Conservation (phyloP, 169 alveolate genomes). For the Eimeria falciformis region DNA sequence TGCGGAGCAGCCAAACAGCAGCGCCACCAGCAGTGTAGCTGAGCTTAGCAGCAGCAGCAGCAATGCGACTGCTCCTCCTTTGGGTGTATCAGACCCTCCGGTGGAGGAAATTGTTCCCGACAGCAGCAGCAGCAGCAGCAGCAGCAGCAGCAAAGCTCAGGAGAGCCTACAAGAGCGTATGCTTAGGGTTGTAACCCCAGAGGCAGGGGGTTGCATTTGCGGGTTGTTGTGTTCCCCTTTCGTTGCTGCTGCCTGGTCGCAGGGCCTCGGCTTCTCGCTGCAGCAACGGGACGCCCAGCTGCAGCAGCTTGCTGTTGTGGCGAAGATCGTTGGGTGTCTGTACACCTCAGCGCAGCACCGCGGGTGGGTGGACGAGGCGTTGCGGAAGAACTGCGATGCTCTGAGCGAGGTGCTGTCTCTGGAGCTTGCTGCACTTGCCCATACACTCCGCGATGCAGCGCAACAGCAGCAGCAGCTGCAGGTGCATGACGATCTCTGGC, state of each 20-base stretch:
- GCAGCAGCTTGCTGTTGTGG: slow-evolving; percentile 48
- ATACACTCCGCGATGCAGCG: slow-evolving; percentile 24
- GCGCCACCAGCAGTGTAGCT: not conserved
- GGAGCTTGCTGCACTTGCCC: slow-evolving; percentile 5
- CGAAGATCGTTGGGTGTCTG: slow-evolving; percentile 63
- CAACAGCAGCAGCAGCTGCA: slow-evolving; percentile 6
- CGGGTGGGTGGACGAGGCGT: slow-evolving; percentile 50
- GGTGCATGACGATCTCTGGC: slow-evolving; percentile 59
- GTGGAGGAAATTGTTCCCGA: slow-evolving; percentile 4
- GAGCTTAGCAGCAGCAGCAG: not conserved
- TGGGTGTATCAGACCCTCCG: not conserved
- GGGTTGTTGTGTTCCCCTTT: slow-evolving; percentile 39
- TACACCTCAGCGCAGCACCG: slow-evolving; percentile 58
- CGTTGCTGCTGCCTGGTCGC: slow-evolving; percentile 48
- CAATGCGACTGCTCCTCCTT: not conserved
- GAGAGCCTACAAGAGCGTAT: slow-evolving; percentile 21
- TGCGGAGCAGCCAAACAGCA: no score
- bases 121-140: not conserved
- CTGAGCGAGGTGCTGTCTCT: not conserved
- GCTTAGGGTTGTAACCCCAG: slow-evolving; percentile 38
- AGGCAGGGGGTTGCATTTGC: slow-evolving; percentile 17
- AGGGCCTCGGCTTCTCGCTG: not conserved
- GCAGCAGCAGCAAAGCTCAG: not conserved
- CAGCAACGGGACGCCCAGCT: slow-evolving; percentile 65
- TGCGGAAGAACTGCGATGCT: slow-evolving; percentile 19